A percentile compares a stretch with the other conserved stretches of the same genome.
These are phyloP conservation scores for Cystobasidium slooffiae DNA, from an alignment of 1,284 basidiomycete genomes.

Conservation along the genomic window DNA sequence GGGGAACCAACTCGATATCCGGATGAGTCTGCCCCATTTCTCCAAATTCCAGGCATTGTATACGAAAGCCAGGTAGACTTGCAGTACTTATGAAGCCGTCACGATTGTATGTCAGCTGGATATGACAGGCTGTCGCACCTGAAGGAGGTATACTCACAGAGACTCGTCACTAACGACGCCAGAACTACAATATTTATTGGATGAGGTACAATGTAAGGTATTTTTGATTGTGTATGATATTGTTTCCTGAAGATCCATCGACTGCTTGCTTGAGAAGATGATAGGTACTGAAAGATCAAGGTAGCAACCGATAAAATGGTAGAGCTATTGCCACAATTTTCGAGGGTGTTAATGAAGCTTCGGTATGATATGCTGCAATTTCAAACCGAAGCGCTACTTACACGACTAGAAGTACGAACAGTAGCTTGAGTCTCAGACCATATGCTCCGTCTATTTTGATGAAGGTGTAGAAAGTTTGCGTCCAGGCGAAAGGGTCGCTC, in stretches of 20 bases:
- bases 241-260: slow-evolving; percentile 36
- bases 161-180: slow-evolving; percentile 16
- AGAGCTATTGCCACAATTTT: neutral
- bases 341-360: neutral
- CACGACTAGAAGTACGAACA: slow-evolving; percentile 16
- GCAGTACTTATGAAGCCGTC: neutral
- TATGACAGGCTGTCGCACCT: neutral
- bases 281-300: slow-evolving; percentile 20
- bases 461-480: slow-evolving; percentile 8
- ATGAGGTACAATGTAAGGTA: slow-evolving; percentile 42
- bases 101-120: neutral
- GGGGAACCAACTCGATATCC: slow-evolving; percentile 37
- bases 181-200: slow-evolving; percentile 36
- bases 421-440: slow-evolving; percentile 5
- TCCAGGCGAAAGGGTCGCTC: slow-evolving; percentile 24
- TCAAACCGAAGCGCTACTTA: slow-evolving; percentile 2
- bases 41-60: slow-evolving; percentile 7
- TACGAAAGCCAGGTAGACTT: slow-evolving; percentile 8
- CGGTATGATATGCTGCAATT: neutral
- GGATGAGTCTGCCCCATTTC: neutral
- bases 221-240: slow-evolving; percentile 31
- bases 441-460: neutral
- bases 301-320: slow-evolving; percentile 22
- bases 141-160: slow-evolving; percentile 14
- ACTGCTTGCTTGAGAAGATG: neutral